Evolutionary conservation across 108 stramenopile genomes (phyloP), one percentile per base, ranked within the genome.

Genomic region (Nannochloropsis granulata): DNA sequence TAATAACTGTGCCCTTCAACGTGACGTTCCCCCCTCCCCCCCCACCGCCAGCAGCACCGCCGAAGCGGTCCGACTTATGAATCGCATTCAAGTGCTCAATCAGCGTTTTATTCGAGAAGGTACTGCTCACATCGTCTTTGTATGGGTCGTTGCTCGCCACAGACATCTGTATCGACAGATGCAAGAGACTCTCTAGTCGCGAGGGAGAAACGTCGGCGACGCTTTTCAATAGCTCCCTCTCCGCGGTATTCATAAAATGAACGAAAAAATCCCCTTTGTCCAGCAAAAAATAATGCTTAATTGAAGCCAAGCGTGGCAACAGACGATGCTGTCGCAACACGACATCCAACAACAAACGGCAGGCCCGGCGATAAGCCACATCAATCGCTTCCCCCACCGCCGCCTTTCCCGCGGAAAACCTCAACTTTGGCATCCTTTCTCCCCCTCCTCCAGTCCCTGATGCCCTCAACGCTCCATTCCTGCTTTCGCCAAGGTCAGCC

Each of bases 231-330:
- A 98, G 91, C 86, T 98, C 97, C 23, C 85, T 90, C 90, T 94
- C 95, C 16, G 97, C 97, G 24, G 87, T 82, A 85, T 99, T 97
- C 81, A 99, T 90, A 87, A 99, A 96, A 84, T 96, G 92, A 80
- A 94, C 93, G 83, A 98, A 93, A 89, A 97, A 97, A 85, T 99
- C 98, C 12, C 98, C 98, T 88, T 96, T 96, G 84, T 96, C 96
- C n/a, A 98, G 87, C 23, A 99, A 90, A 82, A 99, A 98, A 91
- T 95, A 98, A 79, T 93, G 93, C 85, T 95, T 94, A 92, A 99
- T 92, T 24, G 93, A 88, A 19, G 86, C 88, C 81, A 99, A 91
- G 8, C 94, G 93, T 14, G 91, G 90, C 45, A 80, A 26, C 21
- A 92, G 88, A 79, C 88, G 45, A 23, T 89, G 79, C 81, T 85